These are phyloP conservation scores for Musa troglodytarum DNA, from an alignment of 176 grass and related monocot species.

Conservation along the genomic window DNA sequence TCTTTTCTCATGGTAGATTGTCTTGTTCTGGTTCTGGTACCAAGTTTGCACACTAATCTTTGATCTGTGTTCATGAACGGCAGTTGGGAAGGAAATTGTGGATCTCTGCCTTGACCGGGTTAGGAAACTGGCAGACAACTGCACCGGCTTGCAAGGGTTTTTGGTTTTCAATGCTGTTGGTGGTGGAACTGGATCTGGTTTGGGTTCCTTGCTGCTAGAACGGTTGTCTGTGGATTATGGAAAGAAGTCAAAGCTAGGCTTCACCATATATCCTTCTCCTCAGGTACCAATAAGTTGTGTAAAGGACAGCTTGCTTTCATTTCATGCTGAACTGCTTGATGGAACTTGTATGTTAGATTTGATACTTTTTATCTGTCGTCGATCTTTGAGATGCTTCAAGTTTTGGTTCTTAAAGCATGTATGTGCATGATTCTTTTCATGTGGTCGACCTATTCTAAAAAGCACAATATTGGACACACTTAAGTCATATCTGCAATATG, in stretches of 20 bases:
- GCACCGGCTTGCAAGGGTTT: constrained; percentile 95
- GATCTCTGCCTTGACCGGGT: constrained; percentile 88
- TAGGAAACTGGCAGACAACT: constrained; percentile 89
- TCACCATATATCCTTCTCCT: constrained; percentile 95
- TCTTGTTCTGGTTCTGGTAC: neutral
- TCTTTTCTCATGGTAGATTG: neutral
- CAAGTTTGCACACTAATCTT: neutral
- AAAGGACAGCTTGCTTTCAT: neutral
- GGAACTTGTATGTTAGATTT: no score
- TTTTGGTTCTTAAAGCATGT: no score
- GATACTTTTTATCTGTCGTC: no score
- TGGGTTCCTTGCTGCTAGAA: constrained; percentile 77
- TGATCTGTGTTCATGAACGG: constrained; percentile 18
- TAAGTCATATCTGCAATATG: neutral
- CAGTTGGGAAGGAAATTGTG: constrained; percentile 92
- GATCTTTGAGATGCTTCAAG: no score
- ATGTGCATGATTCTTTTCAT: no score
- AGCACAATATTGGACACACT: no score
- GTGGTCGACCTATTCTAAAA: no score
- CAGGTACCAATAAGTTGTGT: constrained; percentile 30
- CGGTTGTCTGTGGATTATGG: constrained; percentile 92
- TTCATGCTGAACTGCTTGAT: neutral
- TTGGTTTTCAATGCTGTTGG: constrained; percentile 90
- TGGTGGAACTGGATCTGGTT: constrained; percentile 84
- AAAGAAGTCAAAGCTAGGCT: constrained; percentile 94